Conservation (phyloP, 2,329 filamentous ascomycete species). For the Monilinia fructigena region DNA sequence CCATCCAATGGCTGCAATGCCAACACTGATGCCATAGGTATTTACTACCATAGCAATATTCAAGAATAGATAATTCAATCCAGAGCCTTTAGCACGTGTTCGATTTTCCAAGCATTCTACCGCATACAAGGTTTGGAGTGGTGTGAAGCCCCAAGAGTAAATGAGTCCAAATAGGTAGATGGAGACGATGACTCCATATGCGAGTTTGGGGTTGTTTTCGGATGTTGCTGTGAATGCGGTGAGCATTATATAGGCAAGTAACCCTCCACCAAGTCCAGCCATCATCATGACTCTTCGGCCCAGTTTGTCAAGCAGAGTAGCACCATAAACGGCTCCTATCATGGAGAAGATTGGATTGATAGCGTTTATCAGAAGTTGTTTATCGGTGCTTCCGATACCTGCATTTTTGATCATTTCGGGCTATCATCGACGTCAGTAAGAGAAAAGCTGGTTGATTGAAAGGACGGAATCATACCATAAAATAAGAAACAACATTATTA, state of each 20-base stretch:
- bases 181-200: constrained; percentile 48
- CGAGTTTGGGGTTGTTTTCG: constrained; percentile 41
- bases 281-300: constrained; percentile 46
- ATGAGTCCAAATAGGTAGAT: constrained; percentile 49
- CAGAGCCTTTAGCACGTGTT: constrained; percentile 49
- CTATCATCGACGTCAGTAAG: constrained; percentile 28
- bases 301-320: constrained; percentile 45
- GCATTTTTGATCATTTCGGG: constrained; percentile 47
- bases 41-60: constrained; percentile 44
- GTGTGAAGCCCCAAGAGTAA: constrained; percentile 46
- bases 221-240: constrained; percentile 37
- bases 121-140: constrained; percentile 48
- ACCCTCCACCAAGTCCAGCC: constrained; percentile 37
- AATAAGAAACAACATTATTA: constrained; percentile 47
- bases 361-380: constrained; percentile 42
- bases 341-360: constrained; percentile 43
- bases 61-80: constrained; percentile 42
- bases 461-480: constrained; percentile 29
- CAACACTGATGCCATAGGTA: constrained; percentile 43
- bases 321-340: constrained; percentile 46
- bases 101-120: constrained; percentile 51
- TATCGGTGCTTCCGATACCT: constrained; percentile 35
- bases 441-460: neutral
- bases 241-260: constrained; percentile 32
- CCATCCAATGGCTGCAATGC: constrained; percentile 42